These are phyloP conservation scores for Phytophthora rubi DNA, from an alignment of 352 stramenopile species.

Conservation along the genomic window DNA sequence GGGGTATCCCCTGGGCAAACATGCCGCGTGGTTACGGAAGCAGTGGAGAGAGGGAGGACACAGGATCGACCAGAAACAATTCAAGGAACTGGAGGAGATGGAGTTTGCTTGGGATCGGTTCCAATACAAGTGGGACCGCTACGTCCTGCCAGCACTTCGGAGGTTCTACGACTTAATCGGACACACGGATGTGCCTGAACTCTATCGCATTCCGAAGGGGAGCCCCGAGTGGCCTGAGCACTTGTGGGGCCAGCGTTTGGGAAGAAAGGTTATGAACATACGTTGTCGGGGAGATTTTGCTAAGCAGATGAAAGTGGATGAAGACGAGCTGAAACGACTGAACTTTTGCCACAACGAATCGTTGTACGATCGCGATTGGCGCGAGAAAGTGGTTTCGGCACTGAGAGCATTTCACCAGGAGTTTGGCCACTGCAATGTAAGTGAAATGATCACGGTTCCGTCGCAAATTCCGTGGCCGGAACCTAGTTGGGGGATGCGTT, in stretches of 20 bases:
- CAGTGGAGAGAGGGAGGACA: neutral
- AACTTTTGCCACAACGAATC: conserved; percentile 33
- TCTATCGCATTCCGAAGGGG: conserved; percentile 30
- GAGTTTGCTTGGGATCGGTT: conserved; percentile 32
- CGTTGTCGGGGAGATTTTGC: conserved; percentile 31
- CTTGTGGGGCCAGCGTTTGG: conserved; percentile 36
- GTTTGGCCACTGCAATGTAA: too few species aligned
- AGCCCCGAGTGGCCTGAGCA: conserved; percentile 23
- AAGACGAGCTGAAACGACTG: conserved; percentile 34
- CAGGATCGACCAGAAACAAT: conserved; percentile 15
- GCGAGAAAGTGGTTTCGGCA: conserved; percentile 39
- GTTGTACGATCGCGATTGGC: conserved; percentile 42
- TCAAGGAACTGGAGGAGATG: conserved; percentile 27
- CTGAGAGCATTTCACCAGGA: conserved; percentile 11
- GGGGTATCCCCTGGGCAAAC: conserved; percentile 6
- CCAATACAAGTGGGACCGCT: conserved; percentile 33
- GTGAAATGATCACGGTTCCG: too few species aligned
- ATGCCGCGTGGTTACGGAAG: neutral
- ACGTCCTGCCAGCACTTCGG: conserved; percentile 39
- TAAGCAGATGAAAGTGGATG: conserved; percentile 30
- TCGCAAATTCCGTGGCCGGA: too few species aligned
- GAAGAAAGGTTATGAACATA: conserved; percentile 35
- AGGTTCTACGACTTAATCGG: conserved; percentile 35
- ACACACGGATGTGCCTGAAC: conserved; percentile 32
- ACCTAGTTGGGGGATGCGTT: too few species aligned